These are phyloP conservation scores for Letharia columbiana DNA, from an alignment of 495 filamentous ascomycete genomes.

Conservation along the genomic window DNA sequence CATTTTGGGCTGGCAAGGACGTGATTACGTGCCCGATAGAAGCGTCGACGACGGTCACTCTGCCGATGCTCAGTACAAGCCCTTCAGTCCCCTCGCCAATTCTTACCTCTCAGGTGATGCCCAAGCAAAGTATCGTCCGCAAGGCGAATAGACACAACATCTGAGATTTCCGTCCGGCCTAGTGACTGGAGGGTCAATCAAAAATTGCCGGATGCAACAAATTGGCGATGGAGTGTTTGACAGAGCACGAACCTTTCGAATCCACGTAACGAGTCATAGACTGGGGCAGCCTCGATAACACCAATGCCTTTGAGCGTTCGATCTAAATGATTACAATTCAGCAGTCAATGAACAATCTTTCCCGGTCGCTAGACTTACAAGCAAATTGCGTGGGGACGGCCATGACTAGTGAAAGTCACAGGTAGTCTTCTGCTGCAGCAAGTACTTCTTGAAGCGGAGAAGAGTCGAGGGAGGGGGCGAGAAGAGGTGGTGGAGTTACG, in stretches of 20 bases:
- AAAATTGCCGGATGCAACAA: constrained; percentile 16
- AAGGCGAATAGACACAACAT: constrained; percentile 89
- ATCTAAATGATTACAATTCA: constrained; percentile 35
- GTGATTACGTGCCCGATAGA: constrained; percentile 69
- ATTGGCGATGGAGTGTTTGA: background rate
- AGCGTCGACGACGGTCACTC: constrained; percentile 75
- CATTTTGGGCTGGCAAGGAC: constrained; percentile 65
- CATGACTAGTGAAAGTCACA: constrained; percentile 86
- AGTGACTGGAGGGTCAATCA: constrained; percentile 23
- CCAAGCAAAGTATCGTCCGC: constrained; percentile 92
- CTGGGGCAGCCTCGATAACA: constrained; percentile 78
- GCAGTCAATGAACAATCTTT: background rate
- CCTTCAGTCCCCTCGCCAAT: constrained; percentile 3
- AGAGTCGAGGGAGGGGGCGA: background rate
- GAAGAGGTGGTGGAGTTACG: background rate
- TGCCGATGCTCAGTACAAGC: constrained; percentile 25
- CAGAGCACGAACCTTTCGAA: constrained; percentile 52
- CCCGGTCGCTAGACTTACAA: constrained; percentile 43
- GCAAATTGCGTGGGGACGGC: constrained; percentile 83
- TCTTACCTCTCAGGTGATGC: constrained; percentile 72
- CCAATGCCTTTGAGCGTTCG: constrained; percentile 94
- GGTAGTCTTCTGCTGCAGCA: constrained; percentile 21
- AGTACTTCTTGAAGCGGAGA: background rate
- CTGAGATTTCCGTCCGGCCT: constrained; percentile 90
- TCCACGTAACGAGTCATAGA: constrained; percentile 76